A percentile compares a stretch with the other conserved stretches of the same genome.
Conservation (phyloP, 352 stramenopile genomes). For the Phytophthora colocasiae region DNA sequence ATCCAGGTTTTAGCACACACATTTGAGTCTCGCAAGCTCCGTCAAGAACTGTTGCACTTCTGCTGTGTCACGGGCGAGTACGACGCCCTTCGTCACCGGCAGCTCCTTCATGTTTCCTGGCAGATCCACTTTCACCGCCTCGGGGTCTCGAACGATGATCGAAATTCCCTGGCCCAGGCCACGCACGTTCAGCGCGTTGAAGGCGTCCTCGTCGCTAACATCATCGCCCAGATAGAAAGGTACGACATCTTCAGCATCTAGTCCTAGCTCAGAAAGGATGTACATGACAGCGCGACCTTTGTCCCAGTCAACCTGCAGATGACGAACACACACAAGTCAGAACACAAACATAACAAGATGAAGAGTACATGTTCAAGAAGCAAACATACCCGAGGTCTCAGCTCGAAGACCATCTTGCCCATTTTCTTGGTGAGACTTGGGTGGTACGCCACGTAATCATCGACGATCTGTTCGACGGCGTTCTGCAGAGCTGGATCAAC, state of each 20-base stretch:
- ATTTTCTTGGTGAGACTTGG: constrained; percentile 66
- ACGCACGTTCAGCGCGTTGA: constrained; percentile 59
- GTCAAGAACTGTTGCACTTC: constrained; percentile 71
- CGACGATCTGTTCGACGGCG: constrained; percentile 90
- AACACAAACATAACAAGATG: not conserved
- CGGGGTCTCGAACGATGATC: constrained; percentile 68
- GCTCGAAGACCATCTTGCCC: constrained; percentile 84
- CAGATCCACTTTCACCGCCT: constrained; percentile 53
- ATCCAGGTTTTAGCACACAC: constrained; percentile 37
- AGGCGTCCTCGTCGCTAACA: constrained; percentile 81
- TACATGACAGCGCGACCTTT: constrained; percentile 82
- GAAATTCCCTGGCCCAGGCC: constrained; percentile 57
- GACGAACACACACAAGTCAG: constrained; percentile 1
- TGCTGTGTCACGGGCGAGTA: constrained; percentile 63
- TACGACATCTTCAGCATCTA: constrained; percentile 71
- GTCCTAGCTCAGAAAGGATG: constrained; percentile 69
- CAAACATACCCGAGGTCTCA: constrained; percentile 55
- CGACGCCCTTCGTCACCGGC: constrained; percentile 52
- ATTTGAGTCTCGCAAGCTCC: constrained; percentile 51
- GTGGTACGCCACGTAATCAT: constrained; percentile 65
- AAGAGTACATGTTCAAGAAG: not conserved
- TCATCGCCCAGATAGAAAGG: constrained; percentile 88
- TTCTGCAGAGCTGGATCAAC: constrained; percentile 49
- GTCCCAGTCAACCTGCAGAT: constrained; percentile 73
- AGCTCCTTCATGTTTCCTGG: constrained; percentile 56